Percentiles rank a stretch among this genome's conserved stretches.
Conservation (phyloP, 768 basidiomycete species). For the Trametes villosa region DNA sequence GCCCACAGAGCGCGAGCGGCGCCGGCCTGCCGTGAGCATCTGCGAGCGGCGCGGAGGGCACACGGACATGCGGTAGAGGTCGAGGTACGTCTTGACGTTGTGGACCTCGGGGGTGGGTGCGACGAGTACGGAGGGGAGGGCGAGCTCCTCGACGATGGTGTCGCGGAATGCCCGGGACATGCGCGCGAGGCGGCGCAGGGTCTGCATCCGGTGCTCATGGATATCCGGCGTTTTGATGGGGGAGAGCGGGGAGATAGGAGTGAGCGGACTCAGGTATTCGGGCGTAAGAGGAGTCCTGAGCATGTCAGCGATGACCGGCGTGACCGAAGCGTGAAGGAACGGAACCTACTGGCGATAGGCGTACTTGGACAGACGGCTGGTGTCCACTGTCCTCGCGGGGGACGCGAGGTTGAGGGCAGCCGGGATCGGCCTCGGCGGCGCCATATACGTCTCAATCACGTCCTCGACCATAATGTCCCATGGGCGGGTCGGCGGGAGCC, state of each 20-base stretch:
- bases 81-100: conserved; percentile 30
- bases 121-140: conserved; percentile 24
- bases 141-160: conserved; percentile 22
- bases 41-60: conserved; percentile 1
- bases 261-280: conserved; percentile 13
- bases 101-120: conserved; percentile 22
- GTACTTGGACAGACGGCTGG: conserved; percentile 9
- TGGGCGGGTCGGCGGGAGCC: conserved; percentile 1
- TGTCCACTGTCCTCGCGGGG: not conserved
- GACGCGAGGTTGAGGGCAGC: conserved; percentile 10
- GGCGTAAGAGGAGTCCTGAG: conserved; percentile 9
- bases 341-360: conserved; percentile 17
- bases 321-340: too few relatives aligned
- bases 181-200: conserved; percentile 19
- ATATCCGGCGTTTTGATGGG: conserved; percentile 20
- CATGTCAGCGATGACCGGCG: not conserved
- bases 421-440: conserved; percentile 9
- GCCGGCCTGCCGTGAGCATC: not conserved
- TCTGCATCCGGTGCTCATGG: conserved; percentile 13
- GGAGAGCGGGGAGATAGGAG: conserved; percentile 15
- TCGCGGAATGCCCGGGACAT: conserved; percentile 19
- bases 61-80: conserved; percentile 30
- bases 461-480: not conserved
- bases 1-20: conserved; percentile 31
- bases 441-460: not conserved